Base-by-base conservation (phyloP, 441 rosid genomes). In the Corymbia calophylla region DNA sequence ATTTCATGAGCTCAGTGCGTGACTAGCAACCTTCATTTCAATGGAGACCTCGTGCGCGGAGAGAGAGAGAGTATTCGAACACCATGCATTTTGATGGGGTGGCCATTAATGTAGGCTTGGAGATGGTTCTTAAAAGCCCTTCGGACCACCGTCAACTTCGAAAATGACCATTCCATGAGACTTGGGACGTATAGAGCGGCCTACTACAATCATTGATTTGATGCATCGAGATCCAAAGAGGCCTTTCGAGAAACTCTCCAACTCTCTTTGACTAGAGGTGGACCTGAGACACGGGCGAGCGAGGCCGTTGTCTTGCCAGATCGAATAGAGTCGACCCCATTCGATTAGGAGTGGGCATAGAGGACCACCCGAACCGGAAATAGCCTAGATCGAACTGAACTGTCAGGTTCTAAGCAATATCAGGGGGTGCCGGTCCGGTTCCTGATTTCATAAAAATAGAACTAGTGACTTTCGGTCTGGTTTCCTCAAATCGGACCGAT, bases 341-440 rank as follows among this genome's bases (percentile, higher is more conserved):
- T 29, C 6, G 2, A 23, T 23, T 58, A 58, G n/a, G 14, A 27
- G 5, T 23, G 29, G 23, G 29, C 13, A 56, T 56, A 23, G 62
- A 58, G 62, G 29, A 58, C 14, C 0, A 29, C 29, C n/a, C 3
- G 6, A 58, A 58, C 1, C 0, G 3, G 1, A 12, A 58, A 3
- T 10, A 1, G 0, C 10, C 25, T 10, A 0, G 18, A 62, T 7
- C 1, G 8, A 32, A 62, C 0, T 2, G 6, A 23, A 58, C 1
- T 58, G 1, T 6, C 14, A 0, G 1, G 0, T 25, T 25, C 3
- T 58, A 2, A 13, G 12, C 6, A 10, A 0, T 56, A 1, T 5
- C 6, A 4, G 0, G 29, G 5, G 62, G 25, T 10, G n/a, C 0
- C 6, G 29, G 14, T 58, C n/a, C 25, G 10, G 14, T 10, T 58